Evolutionary conservation across 2,329 filamentous ascomycete genomes (phyloP).

Genomic region (Claviceps pazoutovae): DNA sequence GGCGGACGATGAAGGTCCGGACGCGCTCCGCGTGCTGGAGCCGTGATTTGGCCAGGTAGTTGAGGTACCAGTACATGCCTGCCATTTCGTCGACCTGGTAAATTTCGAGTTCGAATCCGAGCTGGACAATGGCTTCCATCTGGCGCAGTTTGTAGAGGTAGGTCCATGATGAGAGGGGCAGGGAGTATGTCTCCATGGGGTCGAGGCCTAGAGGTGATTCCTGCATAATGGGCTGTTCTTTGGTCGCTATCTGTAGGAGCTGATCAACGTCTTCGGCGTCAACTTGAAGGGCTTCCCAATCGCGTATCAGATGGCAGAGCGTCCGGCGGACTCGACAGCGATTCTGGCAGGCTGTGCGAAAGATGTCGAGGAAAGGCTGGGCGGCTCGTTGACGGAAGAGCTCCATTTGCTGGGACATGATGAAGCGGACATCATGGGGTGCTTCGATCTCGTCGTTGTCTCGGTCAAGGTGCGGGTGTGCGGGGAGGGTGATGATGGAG

Average conservation of each 20-base stretch:
- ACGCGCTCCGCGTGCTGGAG: conserved; percentile 60
- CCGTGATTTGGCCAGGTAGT: conserved; percentile 56
- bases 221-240: conserved; percentile 45
- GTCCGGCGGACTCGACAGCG: conserved; percentile 77
- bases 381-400: conserved; percentile 45
- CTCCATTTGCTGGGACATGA: conserved; percentile 63
- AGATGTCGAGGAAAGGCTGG: conserved; percentile 68
- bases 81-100: conserved; percentile 76
- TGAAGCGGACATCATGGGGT: conserved; percentile 57
- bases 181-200: conserved; percentile 44
- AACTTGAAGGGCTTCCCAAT: conserved; percentile 72
- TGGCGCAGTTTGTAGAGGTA: conserved; percentile 82
- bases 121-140: conserved; percentile 75
- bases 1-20: conserved; percentile 44
- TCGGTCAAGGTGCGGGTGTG: conserved; percentile 55
- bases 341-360: conserved; percentile 79
- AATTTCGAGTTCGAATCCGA: conserved; percentile 86
- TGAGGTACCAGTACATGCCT: conserved; percentile 84
- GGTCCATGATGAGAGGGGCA: conserved; percentile 74
- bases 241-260: conserved; percentile 45
- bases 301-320: conserved; percentile 68
- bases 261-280: conserved; percentile 69
- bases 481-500: conserved; percentile 60
- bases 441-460: conserved; percentile 64
- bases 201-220: conserved; percentile 20